Conservation (phyloP, 345 rosid species). For the Litchi chinensis region DNA sequence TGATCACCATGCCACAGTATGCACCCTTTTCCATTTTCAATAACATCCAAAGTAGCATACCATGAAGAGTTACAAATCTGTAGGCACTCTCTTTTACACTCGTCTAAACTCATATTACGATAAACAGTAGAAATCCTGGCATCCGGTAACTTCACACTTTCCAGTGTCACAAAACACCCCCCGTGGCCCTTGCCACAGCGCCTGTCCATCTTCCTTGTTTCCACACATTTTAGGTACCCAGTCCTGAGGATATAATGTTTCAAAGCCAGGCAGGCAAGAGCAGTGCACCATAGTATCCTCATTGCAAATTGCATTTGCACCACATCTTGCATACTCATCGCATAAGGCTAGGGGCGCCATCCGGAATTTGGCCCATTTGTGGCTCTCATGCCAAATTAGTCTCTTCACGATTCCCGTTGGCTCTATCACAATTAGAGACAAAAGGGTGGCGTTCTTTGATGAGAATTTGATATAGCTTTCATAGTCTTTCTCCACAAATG, state of each 20-base stretch:
- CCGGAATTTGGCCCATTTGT: constrained; percentile 12
- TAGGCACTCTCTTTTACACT: constrained; percentile 9
- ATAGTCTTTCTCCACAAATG: not conserved
- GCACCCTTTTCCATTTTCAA: not conserved
- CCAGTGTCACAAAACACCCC: not conserved
- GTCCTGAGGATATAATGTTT: not conserved
- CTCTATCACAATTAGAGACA: not conserved
- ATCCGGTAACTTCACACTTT: not conserved
- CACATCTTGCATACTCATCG: constrained; percentile 23
- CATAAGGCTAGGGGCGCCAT: constrained; percentile 18
- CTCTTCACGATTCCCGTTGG: not conserved
- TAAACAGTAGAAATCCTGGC: not conserved
- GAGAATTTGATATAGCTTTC: not conserved
- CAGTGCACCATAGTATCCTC: not conserved
- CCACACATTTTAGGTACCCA: not conserved
- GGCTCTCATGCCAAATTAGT: constrained; percentile 15
- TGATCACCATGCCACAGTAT: not conserved
- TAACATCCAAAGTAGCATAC: not conserved
- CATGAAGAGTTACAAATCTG: constrained; percentile 3
- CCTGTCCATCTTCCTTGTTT: not conserved
- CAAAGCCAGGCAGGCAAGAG: constrained; percentile 25
- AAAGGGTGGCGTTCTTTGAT: not conserved
- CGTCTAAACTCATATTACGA: not conserved
- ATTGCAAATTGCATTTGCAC: constrained; percentile 20
- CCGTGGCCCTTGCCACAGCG: constrained; percentile 3